Percentiles rank a stretch among this genome's conserved stretches.
Conservation (phyloP, 2,329 filamentous ascomycete species). For the Claviceps quebecensis region DNA sequence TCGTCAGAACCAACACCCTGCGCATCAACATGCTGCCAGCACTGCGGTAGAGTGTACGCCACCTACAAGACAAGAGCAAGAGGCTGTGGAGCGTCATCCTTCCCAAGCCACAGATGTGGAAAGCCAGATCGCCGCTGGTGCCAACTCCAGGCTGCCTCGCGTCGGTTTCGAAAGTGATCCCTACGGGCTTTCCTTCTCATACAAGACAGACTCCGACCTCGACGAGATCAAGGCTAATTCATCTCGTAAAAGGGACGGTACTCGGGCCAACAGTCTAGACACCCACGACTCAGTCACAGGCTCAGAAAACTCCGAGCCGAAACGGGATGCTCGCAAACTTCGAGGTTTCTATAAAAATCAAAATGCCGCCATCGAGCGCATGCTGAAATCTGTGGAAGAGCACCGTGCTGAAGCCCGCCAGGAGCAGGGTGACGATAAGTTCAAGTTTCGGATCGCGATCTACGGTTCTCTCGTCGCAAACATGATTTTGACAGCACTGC, state of each 20-base stretch:
- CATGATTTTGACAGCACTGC: slow-evolving; percentile 60
- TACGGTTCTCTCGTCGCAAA: slow-evolving; percentile 67
- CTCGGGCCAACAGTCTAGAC: slow-evolving; percentile 3
- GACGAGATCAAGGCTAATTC: slow-evolving; percentile 67
- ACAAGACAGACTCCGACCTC: slow-evolving; percentile 69
- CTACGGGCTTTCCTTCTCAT: slow-evolving; percentile 59
- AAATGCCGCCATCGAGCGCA: slow-evolving; percentile 83
- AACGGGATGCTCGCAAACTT: slow-evolving; percentile 38
- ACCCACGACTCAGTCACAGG: not conserved
- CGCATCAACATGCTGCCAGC: slow-evolving; percentile 23
- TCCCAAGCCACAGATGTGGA: slow-evolving; percentile 32
- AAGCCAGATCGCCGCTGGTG: slow-evolving; percentile 25
- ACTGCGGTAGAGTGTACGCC: slow-evolving; percentile 30
- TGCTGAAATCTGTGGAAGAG: slow-evolving; percentile 87
- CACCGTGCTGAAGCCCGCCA: slow-evolving; percentile 72
- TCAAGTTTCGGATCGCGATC: slow-evolving; percentile 56
- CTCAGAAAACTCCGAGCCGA: slow-evolving; percentile 9
- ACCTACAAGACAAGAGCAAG: slow-evolving; percentile 18
- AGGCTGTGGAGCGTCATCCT: slow-evolving; percentile 28
- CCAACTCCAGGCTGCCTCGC: slow-evolving; percentile 35
- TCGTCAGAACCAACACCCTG: slow-evolving; percentile 5
- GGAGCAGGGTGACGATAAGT: slow-evolving; percentile 64
- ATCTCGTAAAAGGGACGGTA: slow-evolving; percentile 54
- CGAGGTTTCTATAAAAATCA: slow-evolving; percentile 78
- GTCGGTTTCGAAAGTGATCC: slow-evolving; percentile 60